A percentile compares a stretch with the other conserved stretches of the same genome.
Conservation (phyloP, 164 flowering plant species). For the Macadamia integrifolia region DNA sequence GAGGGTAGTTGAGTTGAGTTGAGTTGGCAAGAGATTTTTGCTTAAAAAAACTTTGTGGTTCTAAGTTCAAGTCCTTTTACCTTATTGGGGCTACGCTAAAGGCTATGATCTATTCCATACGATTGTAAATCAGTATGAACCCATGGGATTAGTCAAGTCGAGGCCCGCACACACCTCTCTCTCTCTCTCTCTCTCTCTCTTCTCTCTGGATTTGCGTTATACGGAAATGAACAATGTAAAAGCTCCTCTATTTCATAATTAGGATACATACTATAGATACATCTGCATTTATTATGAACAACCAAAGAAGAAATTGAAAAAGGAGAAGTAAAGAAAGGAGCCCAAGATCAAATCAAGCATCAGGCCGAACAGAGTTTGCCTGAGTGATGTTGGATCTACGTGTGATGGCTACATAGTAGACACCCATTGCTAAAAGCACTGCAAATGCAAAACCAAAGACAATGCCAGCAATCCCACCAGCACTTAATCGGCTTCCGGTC, state of each 20-base stretch:
- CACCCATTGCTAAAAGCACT: conserved; percentile 49
- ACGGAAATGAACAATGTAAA: neutral
- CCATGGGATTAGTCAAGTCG: no score
- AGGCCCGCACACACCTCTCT: no score
- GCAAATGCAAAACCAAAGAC: conserved; percentile 39
- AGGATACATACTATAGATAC: conserved; percentile 4
- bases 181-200: no score
- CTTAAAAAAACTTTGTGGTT: no score
- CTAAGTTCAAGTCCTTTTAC: no score
- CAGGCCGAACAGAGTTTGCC: conserved; percentile 34
- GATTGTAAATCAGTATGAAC: no score
- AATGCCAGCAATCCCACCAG: conserved; percentile 49
- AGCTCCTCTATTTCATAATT: neutral
- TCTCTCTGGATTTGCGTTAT: no score
- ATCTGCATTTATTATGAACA: conserved; percentile 7
- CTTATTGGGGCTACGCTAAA: no score
- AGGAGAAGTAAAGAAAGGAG: neutral
- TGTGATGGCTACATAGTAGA: conserved; percentile 33
- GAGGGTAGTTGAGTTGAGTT: no score
- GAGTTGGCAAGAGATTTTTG: no score
- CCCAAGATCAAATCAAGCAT: conserved; percentile 12
- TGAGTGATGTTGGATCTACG: conserved; percentile 32
- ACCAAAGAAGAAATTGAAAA: neutral
- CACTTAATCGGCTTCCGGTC: conserved; percentile 24
- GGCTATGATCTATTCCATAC: no score